Evolutionary conservation across 495 filamentous ascomycete genomes (phyloP), one percentile per base, ranked within the genome.

Genomic region (Cercophora samala): DNA sequence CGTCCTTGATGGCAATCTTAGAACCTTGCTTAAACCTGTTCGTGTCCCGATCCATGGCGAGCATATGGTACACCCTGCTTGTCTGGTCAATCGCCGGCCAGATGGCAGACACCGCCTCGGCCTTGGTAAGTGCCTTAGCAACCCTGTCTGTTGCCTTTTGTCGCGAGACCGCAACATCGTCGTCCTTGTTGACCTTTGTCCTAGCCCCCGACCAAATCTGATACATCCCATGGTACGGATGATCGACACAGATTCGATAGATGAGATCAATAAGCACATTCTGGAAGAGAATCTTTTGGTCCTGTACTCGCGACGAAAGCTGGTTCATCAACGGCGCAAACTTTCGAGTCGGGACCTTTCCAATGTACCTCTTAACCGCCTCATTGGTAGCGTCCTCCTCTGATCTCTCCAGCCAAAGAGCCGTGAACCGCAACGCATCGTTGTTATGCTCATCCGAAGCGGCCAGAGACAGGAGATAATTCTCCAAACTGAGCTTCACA

Each of bases 311-410:
- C 15, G 95, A 98, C 3, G 93, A 92, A 19, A 98, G 86, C 74
- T 99, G 95, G 73, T 97, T 99, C 90, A 97, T 97, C 65, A 98
- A 78, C 19, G 91, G 79, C 1, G 91, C 95, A 74, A 99, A 97
- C 69, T 99, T 99, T 52, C 91, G 83, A 60, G 90, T 97, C 19
- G 93, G 89, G 1, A 98, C 95, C 56, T 86, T 79, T 21, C 76
- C 67, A 53, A 98, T 82, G 71, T 91, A 81, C 69, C 83, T 85
- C 54, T 80, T 83, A 24, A 96, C 93, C 3, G 91, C 90, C 32
- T 84, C 81, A 70, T 97, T 97, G 3, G 91, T 89, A 37, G 87
- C 85, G 3, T 84, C 76, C 66, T 87, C 87, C 22, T 87, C 86
- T 0, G 90, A 89, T 58, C 93, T 85, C 72, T 97, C 92, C 23